Evolutionary conservation across 2,329 filamentous ascomycete genomes (phyloP), one percentile per base, ranked within the genome.

Genomic region (Xylaria polymorpha): DNA sequence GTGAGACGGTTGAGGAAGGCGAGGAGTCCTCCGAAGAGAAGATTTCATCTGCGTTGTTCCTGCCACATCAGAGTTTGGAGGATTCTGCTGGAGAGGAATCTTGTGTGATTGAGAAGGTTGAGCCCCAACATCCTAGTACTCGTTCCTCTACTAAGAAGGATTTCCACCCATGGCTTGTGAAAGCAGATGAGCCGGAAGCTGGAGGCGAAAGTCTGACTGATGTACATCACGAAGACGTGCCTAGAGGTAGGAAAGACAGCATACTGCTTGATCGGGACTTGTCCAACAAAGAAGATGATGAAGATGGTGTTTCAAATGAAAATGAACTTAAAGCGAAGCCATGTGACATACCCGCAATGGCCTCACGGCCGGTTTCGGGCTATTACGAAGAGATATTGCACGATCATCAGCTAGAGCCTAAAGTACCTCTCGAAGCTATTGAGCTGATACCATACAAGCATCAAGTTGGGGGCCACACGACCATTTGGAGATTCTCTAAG

Each of bases 371-470:
- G 67, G 77, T 82, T 58, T 81, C 81, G 46, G 81, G 82, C 22
- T 81, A 82, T 74, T 81, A 84, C 71, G 85, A 84, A 61, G 80
- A 87, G 53, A 78, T 84, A 74, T 78, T 84, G 58, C 84, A 87
- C 77, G 85, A 87, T 48, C 83, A 86, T 64, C 83, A 88, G 70
- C 83, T 82, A 78, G 81, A 77, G 22, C 75, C 85, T 72, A 83
- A 86, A 79, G 80, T 86, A 73, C 94, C 94, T 3, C 85, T 97
- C 35, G 93, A 95, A 71, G 95, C 95, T 37, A 97, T 99, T 74
- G 94, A 98, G 80, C 85, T 99, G 69, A 97, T 98, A 76, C 96
- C 96, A 1, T 99, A 98, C 81, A 93, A 94, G 73, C 96, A 99
- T 81, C 96, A 99, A 81, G 96, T 99, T 64, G 96, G 96, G 67